Evolutionary conservation across 306 rosid species (phyloP).

Genomic region (Argentina anserina): DNA sequence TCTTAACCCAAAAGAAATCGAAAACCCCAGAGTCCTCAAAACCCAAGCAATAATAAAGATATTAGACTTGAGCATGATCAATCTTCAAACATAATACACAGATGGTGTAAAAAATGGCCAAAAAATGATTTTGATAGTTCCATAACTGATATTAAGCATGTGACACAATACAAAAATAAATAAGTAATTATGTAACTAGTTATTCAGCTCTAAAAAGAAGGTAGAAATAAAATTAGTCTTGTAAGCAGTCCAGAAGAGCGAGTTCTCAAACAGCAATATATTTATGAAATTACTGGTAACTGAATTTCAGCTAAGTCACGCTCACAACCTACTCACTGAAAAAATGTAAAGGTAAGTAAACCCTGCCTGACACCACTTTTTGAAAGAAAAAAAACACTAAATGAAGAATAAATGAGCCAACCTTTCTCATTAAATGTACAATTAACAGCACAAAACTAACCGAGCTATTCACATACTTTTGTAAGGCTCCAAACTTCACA

Average conservation of each 20-base stretch:
- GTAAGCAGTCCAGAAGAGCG: not conserved
- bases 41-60: not conserved
- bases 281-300: not conserved
- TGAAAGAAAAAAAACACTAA: too few species aligned
- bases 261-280: not conserved
- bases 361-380: not conserved
- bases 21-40: not conserved
- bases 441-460: not conserved
- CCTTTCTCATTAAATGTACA: not conserved
- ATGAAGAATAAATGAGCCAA: not conserved
- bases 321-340: not conserved
- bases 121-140: not conserved
- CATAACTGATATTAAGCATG: not conserved
- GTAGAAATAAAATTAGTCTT: not conserved
- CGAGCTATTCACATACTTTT: constrained; percentile 55
- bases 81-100: not conserved
- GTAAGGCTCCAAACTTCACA: constrained; percentile 69
- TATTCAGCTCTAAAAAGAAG: not conserved
- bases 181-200: not conserved
- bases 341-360: not conserved
- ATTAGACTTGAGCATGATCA: not conserved
- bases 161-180: not conserved
- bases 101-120: not conserved
- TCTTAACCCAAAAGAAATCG: too few species aligned
- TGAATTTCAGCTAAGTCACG: not conserved